These are phyloP conservation scores for Bathelium albidoporum DNA, from an alignment of 495 filamentous ascomycete genomes.

Conservation along the genomic window DNA sequence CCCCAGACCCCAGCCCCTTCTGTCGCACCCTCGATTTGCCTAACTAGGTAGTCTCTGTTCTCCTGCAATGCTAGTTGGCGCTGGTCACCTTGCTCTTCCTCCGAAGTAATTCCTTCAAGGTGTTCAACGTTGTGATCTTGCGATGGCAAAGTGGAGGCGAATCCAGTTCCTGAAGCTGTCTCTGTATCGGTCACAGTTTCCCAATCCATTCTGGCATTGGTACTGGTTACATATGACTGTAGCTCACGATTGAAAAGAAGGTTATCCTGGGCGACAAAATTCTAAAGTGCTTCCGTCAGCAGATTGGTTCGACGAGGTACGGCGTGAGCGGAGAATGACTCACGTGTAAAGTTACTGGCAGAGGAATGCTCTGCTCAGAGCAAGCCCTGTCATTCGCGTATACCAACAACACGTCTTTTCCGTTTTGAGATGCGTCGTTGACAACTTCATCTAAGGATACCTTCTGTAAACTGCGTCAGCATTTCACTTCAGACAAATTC, in stretches of 20 bases:
- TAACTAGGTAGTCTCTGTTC: background rate
- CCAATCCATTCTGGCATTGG: background rate
- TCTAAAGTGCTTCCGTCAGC: background rate
- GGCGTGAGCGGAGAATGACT: background rate
- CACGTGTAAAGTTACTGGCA: background rate
- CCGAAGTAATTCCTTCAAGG: background rate
- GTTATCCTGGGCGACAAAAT: background rate
- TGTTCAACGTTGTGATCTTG: background rate
- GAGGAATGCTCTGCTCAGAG: background rate
- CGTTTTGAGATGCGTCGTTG: constrained; percentile 19
- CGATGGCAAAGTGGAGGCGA: too few relatives aligned
- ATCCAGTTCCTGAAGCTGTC: background rate
- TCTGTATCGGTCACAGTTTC: background rate
- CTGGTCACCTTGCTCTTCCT: background rate
- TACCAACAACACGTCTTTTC: constrained; percentile 12
- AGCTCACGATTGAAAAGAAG: background rate
- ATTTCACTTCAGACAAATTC: background rate
- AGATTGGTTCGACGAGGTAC: background rate
- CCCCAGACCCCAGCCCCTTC: background rate
- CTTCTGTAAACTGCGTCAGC: constrained; percentile 3
- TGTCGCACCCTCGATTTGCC: background rate
- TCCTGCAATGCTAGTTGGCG: background rate
- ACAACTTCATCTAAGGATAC: constrained; percentile 17
- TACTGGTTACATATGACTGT: background rate
- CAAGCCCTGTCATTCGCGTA: constrained; percentile 15